These are phyloP conservation scores for Rickenella mellea DNA, from an alignment of 768 basidiomycete species.

Conservation along the genomic window DNA sequence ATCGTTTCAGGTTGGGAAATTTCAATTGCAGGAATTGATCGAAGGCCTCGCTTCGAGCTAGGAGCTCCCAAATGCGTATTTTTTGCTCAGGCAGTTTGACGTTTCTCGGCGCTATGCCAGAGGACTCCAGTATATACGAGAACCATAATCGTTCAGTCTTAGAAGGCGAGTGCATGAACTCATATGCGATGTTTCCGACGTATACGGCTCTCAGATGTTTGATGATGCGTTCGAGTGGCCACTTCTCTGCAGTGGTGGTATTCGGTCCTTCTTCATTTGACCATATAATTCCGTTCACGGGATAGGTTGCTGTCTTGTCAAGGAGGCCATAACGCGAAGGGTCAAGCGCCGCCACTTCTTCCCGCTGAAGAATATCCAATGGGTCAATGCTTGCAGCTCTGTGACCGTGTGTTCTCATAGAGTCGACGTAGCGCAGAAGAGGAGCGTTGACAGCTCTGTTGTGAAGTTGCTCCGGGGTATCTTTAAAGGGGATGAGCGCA, in stretches of 20 bases:
- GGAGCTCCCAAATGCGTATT: constrained; percentile 52
- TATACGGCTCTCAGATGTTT: constrained; percentile 65
- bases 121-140: constrained; percentile 72
- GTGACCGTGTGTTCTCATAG: constrained; percentile 77
- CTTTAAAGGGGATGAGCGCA: constrained; percentile 22
- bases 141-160: constrained; percentile 88
- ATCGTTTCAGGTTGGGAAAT: constrained; percentile 83
- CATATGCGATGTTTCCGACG: constrained; percentile 80
- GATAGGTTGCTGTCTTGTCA: constrained; percentile 43
- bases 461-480: constrained; percentile 52
- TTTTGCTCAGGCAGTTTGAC: constrained; percentile 25
- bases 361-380: constrained; percentile 76
- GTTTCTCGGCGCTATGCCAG: constrained; percentile 12
- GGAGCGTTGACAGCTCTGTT: constrained; percentile 69
- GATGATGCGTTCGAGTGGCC: constrained; percentile 65
- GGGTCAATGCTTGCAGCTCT: constrained; percentile 84
- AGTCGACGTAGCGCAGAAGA: constrained; percentile 82
- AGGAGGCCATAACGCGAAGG: constrained; percentile 68
- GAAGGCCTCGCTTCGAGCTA: constrained; percentile 70
- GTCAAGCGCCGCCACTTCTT: constrained; percentile 68
- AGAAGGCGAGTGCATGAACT: constrained; percentile 84
- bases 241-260: constrained; percentile 30
- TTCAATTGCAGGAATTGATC: constrained; percentile 81
- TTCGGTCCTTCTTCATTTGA: constrained; percentile 31
- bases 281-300: constrained; percentile 81